phyloP scores from a whole-genome alignment of 2,329 filamentous ascomycete genomes.

The Acrocalymma vagum region DNA sequence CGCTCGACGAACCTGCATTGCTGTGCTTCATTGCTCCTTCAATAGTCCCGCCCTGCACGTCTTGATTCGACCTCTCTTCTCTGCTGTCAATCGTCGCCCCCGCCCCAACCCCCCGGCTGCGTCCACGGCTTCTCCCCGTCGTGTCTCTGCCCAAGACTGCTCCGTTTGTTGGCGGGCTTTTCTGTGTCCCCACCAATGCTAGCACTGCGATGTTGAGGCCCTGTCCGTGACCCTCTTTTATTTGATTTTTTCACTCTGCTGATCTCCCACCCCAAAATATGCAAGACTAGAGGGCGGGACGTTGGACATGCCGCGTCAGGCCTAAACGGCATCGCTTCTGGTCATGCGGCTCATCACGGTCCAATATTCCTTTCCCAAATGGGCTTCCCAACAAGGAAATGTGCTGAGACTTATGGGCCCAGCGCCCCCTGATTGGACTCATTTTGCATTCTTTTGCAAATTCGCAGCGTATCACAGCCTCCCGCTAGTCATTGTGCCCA shows the following conservation, averaged over 20 bases:
- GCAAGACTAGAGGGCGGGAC: slow-evolving; percentile 6
- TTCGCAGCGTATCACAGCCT: background rate
- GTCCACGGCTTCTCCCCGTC: too few relatives aligned
- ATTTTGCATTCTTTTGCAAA: slow-evolving; percentile 14
- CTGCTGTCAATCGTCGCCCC: too few relatives aligned
- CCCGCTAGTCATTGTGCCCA: slow-evolving; percentile 9
- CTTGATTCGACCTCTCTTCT: too few relatives aligned
- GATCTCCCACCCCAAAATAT: slow-evolving; percentile 1
- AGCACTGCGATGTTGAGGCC: too few relatives aligned
- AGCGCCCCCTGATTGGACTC: slow-evolving; percentile 28
- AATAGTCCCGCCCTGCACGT: slow-evolving; percentile 14
- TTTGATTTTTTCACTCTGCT: slow-evolving; percentile 4
- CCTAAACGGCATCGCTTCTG: slow-evolving; percentile 22
- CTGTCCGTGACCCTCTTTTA: slow-evolving; percentile 9
- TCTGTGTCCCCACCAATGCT: too few relatives aligned
- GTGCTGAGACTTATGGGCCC: slow-evolving; percentile 17
- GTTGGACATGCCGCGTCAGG: slow-evolving; percentile 32
- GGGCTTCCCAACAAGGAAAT: slow-evolving; percentile 23
- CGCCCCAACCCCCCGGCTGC: too few relatives aligned
- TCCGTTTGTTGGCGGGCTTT: too few relatives aligned
- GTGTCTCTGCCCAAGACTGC: too few relatives aligned
- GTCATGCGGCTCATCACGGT: slow-evolving; percentile 40
- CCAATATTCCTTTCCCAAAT: slow-evolving; percentile 33
- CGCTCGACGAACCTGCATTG: too few relatives aligned
- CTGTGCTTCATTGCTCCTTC: slow-evolving; percentile 24